Evolutionary conservation across 352 stramenopile species (phyloP), one percentile per base, ranked within the genome.

Genomic region (Pythium dissimile): DNA sequence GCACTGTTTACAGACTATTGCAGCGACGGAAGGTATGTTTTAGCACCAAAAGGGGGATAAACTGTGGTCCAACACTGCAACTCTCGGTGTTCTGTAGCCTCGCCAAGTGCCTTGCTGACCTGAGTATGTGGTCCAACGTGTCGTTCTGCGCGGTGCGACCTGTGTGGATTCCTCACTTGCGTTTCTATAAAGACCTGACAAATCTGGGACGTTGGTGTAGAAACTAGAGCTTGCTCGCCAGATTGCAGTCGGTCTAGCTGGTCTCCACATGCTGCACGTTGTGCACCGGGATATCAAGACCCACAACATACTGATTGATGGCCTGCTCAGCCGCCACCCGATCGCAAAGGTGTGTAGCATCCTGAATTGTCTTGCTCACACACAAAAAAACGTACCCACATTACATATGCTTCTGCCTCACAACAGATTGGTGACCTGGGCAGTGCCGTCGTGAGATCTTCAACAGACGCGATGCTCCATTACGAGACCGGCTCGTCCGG

Each of bases 271-370:
- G 0, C 31, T 34, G 6, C 11, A 59, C 32, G 51, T 68, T 34
- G 53, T 68, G 9, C 60, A 68, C 39, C 52, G 60, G n/a, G 60
- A 68, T 26, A 51, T 68, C 46, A 68, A 68, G 21, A 21, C 53
- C 1, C 60, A 68, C 47, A 68, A 68, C 32, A 54, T 68, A 18
- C 50, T 68, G 52, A 15, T 68, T 13, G 10, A 55, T 37, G 53
- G 39, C 32, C 24, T 68, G 7, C 15, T 37, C 10, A 42, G 38
- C 6, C 3, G 9, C 21, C 16, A 28, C 26, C 59, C 52, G 0
- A 35, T 43, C 1, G 44, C 39, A 26, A 67, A 65, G 57, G 57
- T 65, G 35, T 11, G 49, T 18, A 37, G 24, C 12, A 12, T 47
- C 13, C 7, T 21, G 21, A 23, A 49, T 12, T 31, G 38, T 45